Evolutionary conservation across 2,329 filamentous ascomycete genomes (phyloP), one percentile per base, ranked within the genome.

Genomic region (Cladosporium velox): DNA sequence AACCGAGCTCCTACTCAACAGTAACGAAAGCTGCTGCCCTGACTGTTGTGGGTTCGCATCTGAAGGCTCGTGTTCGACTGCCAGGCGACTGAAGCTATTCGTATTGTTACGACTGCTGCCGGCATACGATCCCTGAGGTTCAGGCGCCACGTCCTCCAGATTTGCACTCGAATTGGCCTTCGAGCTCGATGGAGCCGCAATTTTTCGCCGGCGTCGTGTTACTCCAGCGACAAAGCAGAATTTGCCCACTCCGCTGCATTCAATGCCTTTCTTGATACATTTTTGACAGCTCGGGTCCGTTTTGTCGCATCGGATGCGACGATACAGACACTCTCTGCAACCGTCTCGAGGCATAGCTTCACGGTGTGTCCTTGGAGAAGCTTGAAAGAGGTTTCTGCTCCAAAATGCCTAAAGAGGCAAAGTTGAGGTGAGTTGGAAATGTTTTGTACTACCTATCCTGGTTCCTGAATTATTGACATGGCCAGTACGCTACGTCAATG

Each of bases 161-260:
- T 30, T 8, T n/a, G 24, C 24, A 18, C 11, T 52, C 14, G 49
- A 30, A n/a, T 2, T 3, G 8, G 8, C 28, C 49, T 52, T 52
- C 4, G 28, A 52, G 49, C 24, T 28, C 11, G 49, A 52, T 14
- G 49, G 24, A 52, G 26, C 1, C 1, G 49, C 14, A 30, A 11
- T 18, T n/a, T 52, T 52, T 8, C 49, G 49, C 12, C 49, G 49
- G 18, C 49, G 49, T 52, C 49, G 24, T 52, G 49, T 52, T 18
- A 18, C 49, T 52, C 49, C 49, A 52, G 24, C 15, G 49, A 52
- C 49, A 30, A 52, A 52, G 49, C 49, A 52, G 49, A 52, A 52
- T n/a, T 52, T 52, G 8, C 49, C 49, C 12, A 52, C 49, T 52
- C 49, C 49, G 28, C 49, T 52, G 26, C 49, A 52, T 26, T 52